A percentile compares a stretch with the other conserved stretches of the same genome.
phyloP scores from a whole-genome alignment of 1,139 yeast species.

The Geotrichum restrictum region DNA sequence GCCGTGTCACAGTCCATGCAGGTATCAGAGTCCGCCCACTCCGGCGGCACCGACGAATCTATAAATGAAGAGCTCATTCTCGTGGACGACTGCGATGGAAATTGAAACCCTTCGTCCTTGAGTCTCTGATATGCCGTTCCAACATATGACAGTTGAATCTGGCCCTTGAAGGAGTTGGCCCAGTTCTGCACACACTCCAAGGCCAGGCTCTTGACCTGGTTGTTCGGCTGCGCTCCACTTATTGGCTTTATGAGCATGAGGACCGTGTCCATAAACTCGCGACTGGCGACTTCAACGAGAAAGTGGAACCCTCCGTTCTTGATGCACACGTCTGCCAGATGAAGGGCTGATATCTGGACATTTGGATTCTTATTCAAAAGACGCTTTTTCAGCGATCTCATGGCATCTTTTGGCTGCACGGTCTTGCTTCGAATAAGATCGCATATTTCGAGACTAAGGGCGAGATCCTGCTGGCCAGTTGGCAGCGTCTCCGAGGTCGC shows the following conservation, averaged over 20 bases:
- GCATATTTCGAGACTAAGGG: slow-evolving; percentile 77
- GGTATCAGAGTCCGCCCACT: slow-evolving; percentile 93
- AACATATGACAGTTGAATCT: slow-evolving; percentile 64
- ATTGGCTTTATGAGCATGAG: slow-evolving; percentile 38
- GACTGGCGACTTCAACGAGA: slow-evolving; percentile 68
- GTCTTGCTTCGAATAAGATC: slow-evolving; percentile 82
- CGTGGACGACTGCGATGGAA: slow-evolving; percentile 46
- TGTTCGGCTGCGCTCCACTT: slow-evolving; percentile 40
- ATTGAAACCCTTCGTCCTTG: slow-evolving; percentile 56
- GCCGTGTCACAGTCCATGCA: slow-evolving; percentile 90
- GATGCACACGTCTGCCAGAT: slow-evolving; percentile 77
- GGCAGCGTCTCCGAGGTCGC: slow-evolving; percentile 91
- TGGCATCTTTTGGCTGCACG: slow-evolving; percentile 76
- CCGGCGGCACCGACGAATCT: slow-evolving; percentile 93
- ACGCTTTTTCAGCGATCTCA: slow-evolving; percentile 76
- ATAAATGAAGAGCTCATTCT: slow-evolving; percentile 53
- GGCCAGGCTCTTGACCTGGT: slow-evolving; percentile 56
- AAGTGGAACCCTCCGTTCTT: slow-evolving; percentile 92
- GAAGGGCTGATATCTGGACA: slow-evolving; percentile 67
- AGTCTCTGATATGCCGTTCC: slow-evolving; percentile 59
- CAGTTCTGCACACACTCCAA: slow-evolving; percentile 70
- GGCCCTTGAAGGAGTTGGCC: slow-evolving; percentile 68
- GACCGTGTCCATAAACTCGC: slow-evolving; percentile 76
- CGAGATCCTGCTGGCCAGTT: slow-evolving; percentile 82
- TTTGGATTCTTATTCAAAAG: slow-evolving; percentile 68